These are phyloP conservation scores for Juglanconis sp. DNA, from an alignment of 2,329 filamentous ascomycete genomes.

Conservation along the genomic window DNA sequence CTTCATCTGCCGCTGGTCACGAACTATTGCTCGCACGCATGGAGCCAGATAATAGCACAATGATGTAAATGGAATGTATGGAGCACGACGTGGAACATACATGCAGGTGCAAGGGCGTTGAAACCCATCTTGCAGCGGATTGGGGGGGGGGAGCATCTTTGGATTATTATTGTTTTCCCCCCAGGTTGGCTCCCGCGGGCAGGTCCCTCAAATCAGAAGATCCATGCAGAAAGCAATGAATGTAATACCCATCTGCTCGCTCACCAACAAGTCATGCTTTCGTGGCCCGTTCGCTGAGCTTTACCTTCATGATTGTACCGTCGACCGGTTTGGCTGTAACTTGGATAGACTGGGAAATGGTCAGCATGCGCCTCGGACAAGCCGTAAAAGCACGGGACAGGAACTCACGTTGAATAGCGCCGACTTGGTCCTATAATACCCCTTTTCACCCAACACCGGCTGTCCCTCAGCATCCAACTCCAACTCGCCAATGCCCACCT, in stretches of 20 bases:
- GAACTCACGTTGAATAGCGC: constrained; percentile 27
- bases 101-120: neutral
- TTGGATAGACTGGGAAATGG: constrained; percentile 22
- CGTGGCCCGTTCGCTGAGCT: constrained; percentile 16
- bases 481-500: constrained; percentile 29
- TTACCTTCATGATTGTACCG: constrained; percentile 26
- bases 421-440: constrained; percentile 24
- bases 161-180: neutral
- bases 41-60: too few species aligned
- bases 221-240: neutral
- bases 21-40: too few species aligned
- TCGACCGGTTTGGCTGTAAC: constrained; percentile 29
- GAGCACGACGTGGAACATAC: neutral
- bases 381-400: neutral
- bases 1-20: neutral
- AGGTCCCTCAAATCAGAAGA: neutral
- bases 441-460: constrained; percentile 22
- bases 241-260: neutral
- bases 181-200: neutral
- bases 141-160: neutral
- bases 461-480: constrained; percentile 22
- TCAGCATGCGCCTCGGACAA: neutral
- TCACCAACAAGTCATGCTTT: neutral
- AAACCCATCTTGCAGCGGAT: too few species aligned
- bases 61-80: neutral